Percentiles rank a stretch among this genome's conserved stretches.
These are phyloP conservation scores for Backusella tuberculispora DNA, from an alignment of 192 early-diverging fungal species.

Conservation along the genomic window DNA sequence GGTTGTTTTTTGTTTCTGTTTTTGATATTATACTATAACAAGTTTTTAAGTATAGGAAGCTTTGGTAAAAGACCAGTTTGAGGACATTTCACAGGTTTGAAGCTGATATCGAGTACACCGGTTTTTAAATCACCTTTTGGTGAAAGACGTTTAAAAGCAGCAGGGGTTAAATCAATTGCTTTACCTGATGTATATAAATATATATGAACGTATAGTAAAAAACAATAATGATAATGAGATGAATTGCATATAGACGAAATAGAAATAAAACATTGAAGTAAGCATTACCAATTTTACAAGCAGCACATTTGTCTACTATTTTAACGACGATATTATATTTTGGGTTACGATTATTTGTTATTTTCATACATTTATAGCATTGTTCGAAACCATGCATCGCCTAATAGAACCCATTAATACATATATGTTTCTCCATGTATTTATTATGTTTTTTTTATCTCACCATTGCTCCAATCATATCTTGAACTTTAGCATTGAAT, in stretches of 20 bases:
- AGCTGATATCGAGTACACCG: conserved; percentile 42
- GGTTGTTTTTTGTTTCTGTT: background rate
- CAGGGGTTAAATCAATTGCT: conserved; percentile 42
- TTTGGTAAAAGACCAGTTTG: background rate
- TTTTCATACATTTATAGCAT: conserved; percentile 46
- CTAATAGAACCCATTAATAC: conserved; percentile 3
- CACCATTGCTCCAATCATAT: conserved; percentile 47
- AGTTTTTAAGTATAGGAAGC: background rate
- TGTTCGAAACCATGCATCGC: conserved; percentile 33
- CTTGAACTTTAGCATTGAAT: conserved; percentile 39
- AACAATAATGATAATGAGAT: background rate
- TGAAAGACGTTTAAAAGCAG: conserved; percentile 33
- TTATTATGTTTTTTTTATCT: background rate
- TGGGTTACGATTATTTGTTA: conserved; percentile 33
- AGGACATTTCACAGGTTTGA: conserved; percentile 31
- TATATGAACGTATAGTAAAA: background rate
- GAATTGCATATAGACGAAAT: background rate
- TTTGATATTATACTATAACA: background rate
- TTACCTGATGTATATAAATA: conserved; percentile 13
- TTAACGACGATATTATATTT: conserved; percentile 26
- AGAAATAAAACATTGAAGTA: background rate
- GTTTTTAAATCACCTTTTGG: conserved; percentile 26
- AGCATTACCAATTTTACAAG: conserved; percentile 29
- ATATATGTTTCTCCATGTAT: background rate
- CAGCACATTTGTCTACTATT: conserved; percentile 42